Base-by-base conservation (phyloP, 148 eudicot species). In the Dysphania ambrosioides region DNA sequence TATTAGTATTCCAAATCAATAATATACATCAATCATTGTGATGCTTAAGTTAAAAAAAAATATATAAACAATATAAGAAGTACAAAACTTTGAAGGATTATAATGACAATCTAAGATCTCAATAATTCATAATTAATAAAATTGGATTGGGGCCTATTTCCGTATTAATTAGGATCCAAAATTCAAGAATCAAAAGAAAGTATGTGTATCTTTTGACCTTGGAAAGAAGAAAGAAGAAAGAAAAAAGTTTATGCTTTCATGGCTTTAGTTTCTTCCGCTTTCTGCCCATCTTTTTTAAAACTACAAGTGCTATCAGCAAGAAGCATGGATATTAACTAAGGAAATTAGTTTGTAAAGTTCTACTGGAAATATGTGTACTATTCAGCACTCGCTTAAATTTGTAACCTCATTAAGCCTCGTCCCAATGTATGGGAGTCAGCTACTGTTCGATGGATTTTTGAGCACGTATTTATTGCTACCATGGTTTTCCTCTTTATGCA, bases 341-440 rank as follows among this genome's bases (percentile, higher is more conserved):
- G 35, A 77, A 76, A 68, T 55, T 41, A 34, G 15, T 34, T 16
- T 8, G 35, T 42, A 24, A 69, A 69, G 42, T 76, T 64, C 51
- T 38, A 35, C 36, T 80, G 79, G 67, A 75, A 80, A 73, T 58
- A 66, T 29, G 56, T 56, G n/a, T 15, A 59, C 27, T 59, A 57
- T 72, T 57, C 51, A 72, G 79, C 79, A 57, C 29, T 70, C n/a
- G 55, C 72, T 76, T 72, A 58, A 74, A 69, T 61, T 69, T 58
- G 66, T 10, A 71, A 26, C 32, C 63, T 57, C 32, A 34, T 76
- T 35, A 71, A 71, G 36, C 34, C 79, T 56, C 72, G 83, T 76
- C 77, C 79, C 79, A 76, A 76, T 80, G 83, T 80, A 3, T 80
- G 73, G 77, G 83, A 76, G 77, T 80, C 73, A 76, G 76, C 61